A percentile compares a stretch with the other conserved stretches of the same genome.
phyloP scores from a whole-genome alignment of 352 stramenopile species.

The Albugo candida region DNA sequence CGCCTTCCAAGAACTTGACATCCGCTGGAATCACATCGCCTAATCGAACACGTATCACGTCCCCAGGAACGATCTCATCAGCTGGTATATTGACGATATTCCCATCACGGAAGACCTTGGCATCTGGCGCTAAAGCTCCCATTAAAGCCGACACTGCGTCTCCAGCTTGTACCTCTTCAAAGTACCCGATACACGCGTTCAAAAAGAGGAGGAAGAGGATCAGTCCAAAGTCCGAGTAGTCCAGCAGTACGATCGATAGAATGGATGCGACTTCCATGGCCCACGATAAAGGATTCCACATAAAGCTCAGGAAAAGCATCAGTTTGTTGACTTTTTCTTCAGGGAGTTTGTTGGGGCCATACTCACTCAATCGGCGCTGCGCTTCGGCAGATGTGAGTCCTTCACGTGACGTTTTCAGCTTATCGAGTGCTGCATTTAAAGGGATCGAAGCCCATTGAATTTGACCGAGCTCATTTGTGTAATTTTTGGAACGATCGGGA shows the following conservation, averaged over 20 bases:
- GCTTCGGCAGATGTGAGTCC: conserved; percentile 57
- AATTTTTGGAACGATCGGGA: conserved; percentile 59
- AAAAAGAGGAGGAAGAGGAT: conserved; percentile 51
- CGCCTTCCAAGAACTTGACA: conserved; percentile 64
- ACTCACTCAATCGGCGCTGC: conserved; percentile 45
- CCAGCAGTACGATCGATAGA: conserved; percentile 50
- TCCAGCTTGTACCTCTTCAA: conserved; percentile 71
- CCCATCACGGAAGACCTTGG: conserved; percentile 69
- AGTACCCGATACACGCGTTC: conserved; percentile 59
- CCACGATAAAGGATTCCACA: conserved; percentile 73
- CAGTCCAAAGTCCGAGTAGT: conserved; percentile 54
- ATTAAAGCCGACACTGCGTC: conserved; percentile 80
- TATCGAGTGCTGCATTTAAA: conserved; percentile 62
- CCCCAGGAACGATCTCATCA: conserved; percentile 43
- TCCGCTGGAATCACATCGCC: conserved; percentile 87
- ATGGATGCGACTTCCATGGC: conserved; percentile 60
- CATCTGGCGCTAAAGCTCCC: conserved; percentile 67
- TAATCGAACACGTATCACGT: conserved; percentile 57
- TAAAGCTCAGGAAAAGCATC: conserved; percentile 53
- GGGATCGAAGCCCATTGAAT: conserved; percentile 54
- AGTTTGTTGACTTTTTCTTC: conserved; percentile 64
- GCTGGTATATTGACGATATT: conserved; percentile 42
- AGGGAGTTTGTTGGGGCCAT: conserved; percentile 66
- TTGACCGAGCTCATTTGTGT: conserved; percentile 56
- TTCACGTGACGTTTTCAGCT: conserved; percentile 50